A percentile compares a stretch with the other conserved stretches of the same genome.
These are phyloP conservation scores for Saccharomycopsis sp. DNA, from an alignment of 805 yeast genomes.

Conservation along the genomic window DNA sequence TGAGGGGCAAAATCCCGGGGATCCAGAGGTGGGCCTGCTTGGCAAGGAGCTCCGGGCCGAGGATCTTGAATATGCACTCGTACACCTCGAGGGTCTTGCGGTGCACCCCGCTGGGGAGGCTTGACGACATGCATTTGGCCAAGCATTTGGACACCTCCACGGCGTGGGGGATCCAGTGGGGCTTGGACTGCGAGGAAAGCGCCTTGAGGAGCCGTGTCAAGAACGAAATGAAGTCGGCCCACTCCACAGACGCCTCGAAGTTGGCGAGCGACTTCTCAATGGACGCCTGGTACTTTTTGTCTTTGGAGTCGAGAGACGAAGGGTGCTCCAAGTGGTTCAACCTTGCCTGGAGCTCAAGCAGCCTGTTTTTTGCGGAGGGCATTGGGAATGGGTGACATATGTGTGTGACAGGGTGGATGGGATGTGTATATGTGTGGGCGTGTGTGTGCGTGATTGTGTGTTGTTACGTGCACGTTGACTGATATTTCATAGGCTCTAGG, in stretches of 20 bases:
- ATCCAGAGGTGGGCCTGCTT: slow-evolving; percentile 68
- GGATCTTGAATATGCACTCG: slow-evolving; percentile 55
- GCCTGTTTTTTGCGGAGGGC: slow-evolving; percentile 2
- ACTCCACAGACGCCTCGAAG: slow-evolving; percentile 82
- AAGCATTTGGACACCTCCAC: slow-evolving; percentile 61
- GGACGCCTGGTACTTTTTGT: slow-evolving; percentile 58
- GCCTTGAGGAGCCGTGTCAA: slow-evolving; percentile 74
- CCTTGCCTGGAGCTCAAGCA: background rate
- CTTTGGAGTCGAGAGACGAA: slow-evolving; percentile 41
- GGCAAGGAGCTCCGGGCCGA: slow-evolving; percentile 51
- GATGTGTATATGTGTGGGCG: background rate
- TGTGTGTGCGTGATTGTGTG: background rate
- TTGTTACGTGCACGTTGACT: background rate
- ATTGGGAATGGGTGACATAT: background rate
- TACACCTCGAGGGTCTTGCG: slow-evolving; percentile 79
- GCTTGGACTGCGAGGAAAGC: slow-evolving; percentile 36
- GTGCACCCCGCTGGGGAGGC: slow-evolving; percentile 93
- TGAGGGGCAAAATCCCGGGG: slow-evolving; percentile 85
- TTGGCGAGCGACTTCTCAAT: slow-evolving; percentile 66
- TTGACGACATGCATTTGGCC: slow-evolving; percentile 72
- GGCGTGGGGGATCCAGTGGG: slow-evolving; percentile 58
- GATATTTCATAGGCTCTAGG: background rate
- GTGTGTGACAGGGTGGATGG: background rate
- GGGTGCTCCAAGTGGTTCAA: slow-evolving; percentile 11
- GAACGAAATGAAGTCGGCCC: slow-evolving; percentile 97